Evolutionary conservation across 768 basidiomycete genomes (phyloP).

Genomic region (Pleurotus giganteus): DNA sequence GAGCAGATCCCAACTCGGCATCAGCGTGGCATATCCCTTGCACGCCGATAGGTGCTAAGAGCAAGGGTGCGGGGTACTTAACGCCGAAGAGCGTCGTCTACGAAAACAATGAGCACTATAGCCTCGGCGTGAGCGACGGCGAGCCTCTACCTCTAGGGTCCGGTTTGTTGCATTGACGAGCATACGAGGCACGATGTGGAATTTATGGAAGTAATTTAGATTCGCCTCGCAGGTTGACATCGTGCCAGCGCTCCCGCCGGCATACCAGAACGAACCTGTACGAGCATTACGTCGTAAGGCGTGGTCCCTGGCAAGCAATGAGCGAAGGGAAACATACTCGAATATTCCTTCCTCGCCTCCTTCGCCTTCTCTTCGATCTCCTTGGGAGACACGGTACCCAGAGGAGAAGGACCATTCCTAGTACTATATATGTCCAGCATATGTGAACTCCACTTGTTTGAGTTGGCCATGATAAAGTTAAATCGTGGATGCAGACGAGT

Average conservation of each 20-base stretch:
- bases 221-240: constrained; percentile 68
- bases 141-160: constrained; percentile 49
- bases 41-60: constrained; percentile 76
- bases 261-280: constrained; percentile 69
- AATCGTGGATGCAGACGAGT: no score
- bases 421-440: constrained; percentile 37
- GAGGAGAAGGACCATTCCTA: constrained; percentile 37
- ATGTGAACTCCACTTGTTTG: constrained; percentile 37
- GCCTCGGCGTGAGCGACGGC: no score
- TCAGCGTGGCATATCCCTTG: constrained; percentile 72
- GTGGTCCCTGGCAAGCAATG: not conserved
- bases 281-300: not conserved
- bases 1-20: constrained; percentile 69
- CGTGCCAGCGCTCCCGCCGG: constrained; percentile 74
- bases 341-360: constrained; percentile 57
- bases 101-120: not conserved
- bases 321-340: constrained; percentile 36
- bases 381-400: constrained; percentile 61
- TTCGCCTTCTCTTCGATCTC: constrained; percentile 67
- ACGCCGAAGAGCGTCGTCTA: constrained; percentile 74
- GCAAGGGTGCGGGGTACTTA: constrained; percentile 56
- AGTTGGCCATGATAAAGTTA: constrained; percentile 7
- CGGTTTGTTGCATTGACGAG: constrained; percentile 58
- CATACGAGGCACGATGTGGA: constrained; percentile 81
- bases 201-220: constrained; percentile 58